These are phyloP conservation scores for Tuber magnatum DNA, from an alignment of 495 filamentous ascomycete species.

Conservation along the genomic window DNA sequence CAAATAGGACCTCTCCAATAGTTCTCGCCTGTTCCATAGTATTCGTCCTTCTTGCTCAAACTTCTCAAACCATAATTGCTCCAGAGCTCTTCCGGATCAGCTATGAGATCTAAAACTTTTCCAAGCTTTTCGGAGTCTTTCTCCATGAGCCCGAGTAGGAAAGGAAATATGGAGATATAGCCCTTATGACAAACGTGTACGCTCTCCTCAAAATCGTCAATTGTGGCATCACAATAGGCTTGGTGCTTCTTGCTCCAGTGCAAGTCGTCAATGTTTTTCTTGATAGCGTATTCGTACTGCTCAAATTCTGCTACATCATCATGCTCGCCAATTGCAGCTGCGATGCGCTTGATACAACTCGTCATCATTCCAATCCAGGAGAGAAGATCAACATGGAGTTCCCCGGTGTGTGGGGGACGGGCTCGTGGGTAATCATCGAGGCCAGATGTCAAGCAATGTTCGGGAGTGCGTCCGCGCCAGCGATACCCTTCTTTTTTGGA, in stretches of 20 bases:
- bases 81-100: constrained; percentile 78
- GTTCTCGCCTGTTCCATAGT: constrained; percentile 86
- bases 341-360: constrained; percentile 68
- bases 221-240: constrained; percentile 89
- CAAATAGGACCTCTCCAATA: constrained; percentile 96
- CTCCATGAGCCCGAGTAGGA: constrained; percentile 70
- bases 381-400: constrained; percentile 90
- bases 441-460: constrained; percentile 85
- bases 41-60: constrained; percentile 71
- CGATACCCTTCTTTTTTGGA: constrained; percentile 85
- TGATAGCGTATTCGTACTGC: constrained; percentile 69
- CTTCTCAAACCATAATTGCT: constrained; percentile 77
- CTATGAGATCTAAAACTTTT: constrained; percentile 66
- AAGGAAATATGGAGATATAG: constrained; percentile 90
- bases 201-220: constrained; percentile 91
- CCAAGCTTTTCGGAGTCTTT: constrained; percentile 66
- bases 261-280: constrained; percentile 82
- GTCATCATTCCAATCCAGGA: constrained; percentile 97
- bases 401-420: constrained; percentile 94
- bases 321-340: constrained; percentile 57
- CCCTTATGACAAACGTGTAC: constrained; percentile 89
- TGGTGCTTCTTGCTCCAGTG: constrained; percentile 77
- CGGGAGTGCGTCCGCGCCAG: constrained; percentile 83
- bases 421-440: constrained; percentile 93
- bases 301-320: constrained; percentile 68